Evolutionary conservation across 441 rosid genomes (phyloP).

Genomic region (Erodium texanum): DNA sequence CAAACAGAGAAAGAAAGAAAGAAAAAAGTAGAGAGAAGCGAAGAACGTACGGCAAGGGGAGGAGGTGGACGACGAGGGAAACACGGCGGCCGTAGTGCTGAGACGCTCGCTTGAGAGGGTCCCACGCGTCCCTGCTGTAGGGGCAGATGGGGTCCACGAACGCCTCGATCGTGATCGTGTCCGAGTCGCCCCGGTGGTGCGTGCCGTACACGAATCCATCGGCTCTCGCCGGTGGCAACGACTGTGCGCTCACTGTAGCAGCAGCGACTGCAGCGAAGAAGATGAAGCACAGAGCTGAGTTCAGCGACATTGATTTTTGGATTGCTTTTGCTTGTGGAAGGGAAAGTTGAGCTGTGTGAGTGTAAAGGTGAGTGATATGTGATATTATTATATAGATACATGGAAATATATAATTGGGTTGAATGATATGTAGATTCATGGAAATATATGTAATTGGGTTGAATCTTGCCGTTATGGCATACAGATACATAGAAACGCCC

Average conservation of each 20-base stretch:
- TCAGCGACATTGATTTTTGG: neutral
- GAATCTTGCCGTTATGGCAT: no score
- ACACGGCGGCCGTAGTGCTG: conserved; percentile 54
- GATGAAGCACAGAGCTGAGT: neutral
- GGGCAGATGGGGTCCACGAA: conserved; percentile 85
- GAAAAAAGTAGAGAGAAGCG: neutral
- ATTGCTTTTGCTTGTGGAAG: no score
- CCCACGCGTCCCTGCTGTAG: conserved; percentile 82
- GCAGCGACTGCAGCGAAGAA: conserved; percentile 5
- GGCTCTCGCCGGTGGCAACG: conserved; percentile 52
- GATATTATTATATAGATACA: no score
- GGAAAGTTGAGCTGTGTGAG: no score
- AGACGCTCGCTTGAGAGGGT: conserved; percentile 55
- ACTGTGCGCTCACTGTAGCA: conserved; percentile 25
- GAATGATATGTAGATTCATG: no score
- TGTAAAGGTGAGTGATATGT: no score
- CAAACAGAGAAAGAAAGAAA: neutral
- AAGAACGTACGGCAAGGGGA: conserved; percentile 71
- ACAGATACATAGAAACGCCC: no score
- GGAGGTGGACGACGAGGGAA: conserved; percentile 49
- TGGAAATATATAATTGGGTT: no score
- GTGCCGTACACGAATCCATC: conserved; percentile 62
- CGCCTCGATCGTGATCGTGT: conserved; percentile 60
- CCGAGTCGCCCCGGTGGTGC: conserved; percentile 25
- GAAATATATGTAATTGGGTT: no score